phyloP scores from a whole-genome alignment of 177 flowering plant genomes.

The Vitis hybrid region DNA sequence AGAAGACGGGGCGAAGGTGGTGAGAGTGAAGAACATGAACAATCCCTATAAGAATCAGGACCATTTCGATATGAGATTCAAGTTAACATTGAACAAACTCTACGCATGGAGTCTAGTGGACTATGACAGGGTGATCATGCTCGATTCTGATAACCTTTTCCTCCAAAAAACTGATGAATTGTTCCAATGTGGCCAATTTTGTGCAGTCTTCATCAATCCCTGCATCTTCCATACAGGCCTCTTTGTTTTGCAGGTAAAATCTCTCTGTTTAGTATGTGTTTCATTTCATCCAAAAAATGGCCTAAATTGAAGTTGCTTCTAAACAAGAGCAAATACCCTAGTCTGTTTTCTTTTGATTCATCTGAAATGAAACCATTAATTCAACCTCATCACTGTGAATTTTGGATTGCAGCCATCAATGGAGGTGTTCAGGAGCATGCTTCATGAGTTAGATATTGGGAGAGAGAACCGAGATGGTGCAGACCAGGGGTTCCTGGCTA shows the following conservation, averaged over 20 bases:
- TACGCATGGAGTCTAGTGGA: slow-evolving; percentile 87
- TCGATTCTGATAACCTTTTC: slow-evolving; percentile 91
- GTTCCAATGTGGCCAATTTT: slow-evolving; percentile 93
- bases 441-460: slow-evolving; percentile 55
- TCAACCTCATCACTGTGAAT: background rate
- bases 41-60: slow-evolving; percentile 65
- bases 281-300: background rate
- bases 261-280: background rate
- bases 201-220: slow-evolving; percentile 97
- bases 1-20: slow-evolving; percentile 88
- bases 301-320: no score
- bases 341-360: no score
- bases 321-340: no score
- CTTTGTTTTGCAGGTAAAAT: slow-evolving; percentile 79
- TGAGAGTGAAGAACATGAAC: slow-evolving; percentile 70
- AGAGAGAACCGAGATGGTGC: slow-evolving; percentile 81
- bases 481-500: slow-evolving; percentile 82
- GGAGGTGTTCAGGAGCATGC: slow-evolving; percentile 74
- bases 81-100: slow-evolving; percentile 78
- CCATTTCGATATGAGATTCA: slow-evolving; percentile 64
- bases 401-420: slow-evolving; percentile 68
- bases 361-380: no score
- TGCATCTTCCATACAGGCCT: slow-evolving; percentile 98
- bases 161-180: slow-evolving; percentile 79
- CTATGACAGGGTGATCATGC: slow-evolving; percentile 93